Base-by-base conservation (phyloP, 1,284 basidiomycete genomes). In the Cryptococcus hybrid region DNA sequence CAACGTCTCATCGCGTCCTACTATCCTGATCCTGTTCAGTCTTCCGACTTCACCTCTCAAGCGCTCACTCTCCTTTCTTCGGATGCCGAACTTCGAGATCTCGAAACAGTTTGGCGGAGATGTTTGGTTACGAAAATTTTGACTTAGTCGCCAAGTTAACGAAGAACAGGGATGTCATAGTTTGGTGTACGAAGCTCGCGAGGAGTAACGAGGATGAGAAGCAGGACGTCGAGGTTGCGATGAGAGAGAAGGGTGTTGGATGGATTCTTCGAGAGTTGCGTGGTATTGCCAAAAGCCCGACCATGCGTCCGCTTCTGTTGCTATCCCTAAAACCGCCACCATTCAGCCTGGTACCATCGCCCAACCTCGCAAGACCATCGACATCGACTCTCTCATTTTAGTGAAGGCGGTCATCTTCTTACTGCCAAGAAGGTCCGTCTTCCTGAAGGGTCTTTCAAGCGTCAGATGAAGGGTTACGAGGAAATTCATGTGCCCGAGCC, bases 341-440 rank as follows among this genome's bases (percentile, higher is more conserved):
- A 84, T 97, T 37, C 88, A 88, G 0, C 91, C 93, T 4, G 92
- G 92, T 1, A 90, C 91, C 0, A 88, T 87, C 0, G 85, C 91
- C 0, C 88, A 91, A 67, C 95, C 95, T 1, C 91, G 92, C 66
- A 84, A 83, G 44, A 87, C 84, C 0, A 84, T 99, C 44, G 96
- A 99, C 75, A 83, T 99, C 54, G 94, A 97, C 70, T 85, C 87
- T 55, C 92, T 99, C 89, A 88, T 91, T 11, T 99, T 79, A 87
- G 87, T 51, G 93, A 98, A 71, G 96, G 95, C 30, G 92, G 91
- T 0, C 94, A 97, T 64, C 81, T 98, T 62, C 99, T 98, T 90
- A 91, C 92, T 18, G 96, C 97, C 80, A 96, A 98, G 78, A 98
- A 97, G 80, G 92, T 90, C 78, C 96, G 94, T 71, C 86, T 99